Evolutionary conservation across 441 rosid genomes (phyloP).

Genomic region (Corymbia citriodora): DNA sequence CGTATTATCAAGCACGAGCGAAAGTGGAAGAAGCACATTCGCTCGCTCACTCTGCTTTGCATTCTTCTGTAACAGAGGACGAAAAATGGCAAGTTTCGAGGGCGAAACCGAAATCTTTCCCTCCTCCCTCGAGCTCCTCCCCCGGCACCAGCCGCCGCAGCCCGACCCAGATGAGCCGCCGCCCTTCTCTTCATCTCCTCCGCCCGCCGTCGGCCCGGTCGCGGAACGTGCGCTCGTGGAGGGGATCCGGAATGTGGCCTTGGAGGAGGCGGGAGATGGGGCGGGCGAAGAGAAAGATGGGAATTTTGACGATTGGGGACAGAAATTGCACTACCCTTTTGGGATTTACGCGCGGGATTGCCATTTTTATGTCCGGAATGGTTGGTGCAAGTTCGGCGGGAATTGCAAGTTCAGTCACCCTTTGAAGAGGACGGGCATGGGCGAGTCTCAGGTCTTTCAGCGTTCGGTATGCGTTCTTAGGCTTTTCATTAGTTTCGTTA

Average conservation of each 20-base stretch:
- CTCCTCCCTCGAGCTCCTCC: background rate
- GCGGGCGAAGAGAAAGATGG: background rate
- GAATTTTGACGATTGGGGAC: background rate
- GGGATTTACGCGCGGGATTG: slow-evolving; percentile 20
- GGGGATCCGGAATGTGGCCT: background rate
- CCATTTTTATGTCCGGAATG: slow-evolving; percentile 16
- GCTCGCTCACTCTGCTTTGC: background rate
- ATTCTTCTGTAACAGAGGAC: background rate
- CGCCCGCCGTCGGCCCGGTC: background rate
- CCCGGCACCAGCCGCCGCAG: background rate
- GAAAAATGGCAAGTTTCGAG: background rate
- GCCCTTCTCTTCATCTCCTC: background rate
- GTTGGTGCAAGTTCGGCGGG: slow-evolving; percentile 20
- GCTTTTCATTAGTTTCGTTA: background rate
- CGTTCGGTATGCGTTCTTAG: background rate
- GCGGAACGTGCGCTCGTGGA: background rate
- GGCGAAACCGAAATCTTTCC: background rate
- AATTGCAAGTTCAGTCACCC: slow-evolving; percentile 28
- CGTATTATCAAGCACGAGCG: background rate
- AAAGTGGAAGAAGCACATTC: background rate
- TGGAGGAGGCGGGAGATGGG: background rate
- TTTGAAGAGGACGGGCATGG: background rate
- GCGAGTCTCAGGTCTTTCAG: background rate
- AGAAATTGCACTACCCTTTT: slow-evolving; percentile 8
- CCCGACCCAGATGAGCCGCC: background rate